Evolutionary conservation across 2,329 filamentous ascomycete species (phyloP).

Genomic region (Aotearoamyces nothofagi): DNA sequence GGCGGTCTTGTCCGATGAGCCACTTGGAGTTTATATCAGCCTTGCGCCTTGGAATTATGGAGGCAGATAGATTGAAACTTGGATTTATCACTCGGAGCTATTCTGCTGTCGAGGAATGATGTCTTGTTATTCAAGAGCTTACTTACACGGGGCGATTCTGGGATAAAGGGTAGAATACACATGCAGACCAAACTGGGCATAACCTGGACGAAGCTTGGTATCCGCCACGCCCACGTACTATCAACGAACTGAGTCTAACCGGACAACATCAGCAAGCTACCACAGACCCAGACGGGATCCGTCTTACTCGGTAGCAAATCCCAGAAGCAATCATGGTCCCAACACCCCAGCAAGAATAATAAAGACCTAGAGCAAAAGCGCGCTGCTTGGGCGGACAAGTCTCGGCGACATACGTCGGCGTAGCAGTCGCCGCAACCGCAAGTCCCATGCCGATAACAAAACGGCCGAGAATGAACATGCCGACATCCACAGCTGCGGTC

Average conservation of each 20-base stretch:
- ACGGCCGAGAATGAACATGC: conserved; percentile 9
- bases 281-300: neutral
- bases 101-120: too few relatives aligned
- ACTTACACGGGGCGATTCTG: conserved; percentile 93
- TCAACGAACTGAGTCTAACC: conserved; percentile 3
- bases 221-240: conserved; percentile 22
- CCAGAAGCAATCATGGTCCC: conserved; percentile 6
- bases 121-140: too few relatives aligned
- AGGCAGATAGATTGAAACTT: too few relatives aligned
- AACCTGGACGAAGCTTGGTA: conserved; percentile 27
- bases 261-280: neutral
- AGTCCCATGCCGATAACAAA: conserved; percentile 10
- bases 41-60: too few relatives aligned
- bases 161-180: conserved; percentile 47
- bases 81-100: too few relatives aligned
- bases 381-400: conserved; percentile 27
- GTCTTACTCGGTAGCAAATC: conserved; percentile 4
- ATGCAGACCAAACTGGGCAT: conserved; percentile 2
- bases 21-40: too few relatives aligned
- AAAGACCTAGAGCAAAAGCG: conserved; percentile 24
- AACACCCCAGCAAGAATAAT: conserved; percentile 5
- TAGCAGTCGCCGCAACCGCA: conserved; percentile 6
- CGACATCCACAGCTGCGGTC: conserved; percentile 9
- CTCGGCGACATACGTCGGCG: conserved; percentile 22
- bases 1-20: conserved; percentile 87